These are phyloP conservation scores for Narthecium ossifragum DNA, from an alignment of 106 monocot genomes.

Conservation along the genomic window DNA sequence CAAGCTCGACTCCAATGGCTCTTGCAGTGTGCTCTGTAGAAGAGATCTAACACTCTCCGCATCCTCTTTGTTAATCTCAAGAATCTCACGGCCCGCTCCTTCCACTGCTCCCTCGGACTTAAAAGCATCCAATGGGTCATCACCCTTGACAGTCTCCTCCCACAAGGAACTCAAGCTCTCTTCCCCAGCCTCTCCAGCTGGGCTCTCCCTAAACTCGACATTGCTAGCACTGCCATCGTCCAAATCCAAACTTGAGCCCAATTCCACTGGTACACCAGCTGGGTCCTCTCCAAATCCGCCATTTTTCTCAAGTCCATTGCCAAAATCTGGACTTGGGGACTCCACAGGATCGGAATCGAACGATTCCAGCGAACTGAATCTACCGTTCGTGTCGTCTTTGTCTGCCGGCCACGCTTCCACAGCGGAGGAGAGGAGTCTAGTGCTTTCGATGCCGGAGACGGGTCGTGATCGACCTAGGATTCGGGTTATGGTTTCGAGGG, in stretches of 20 bases:
- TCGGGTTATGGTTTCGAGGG: slow-evolving; percentile 19
- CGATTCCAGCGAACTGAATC: no score
- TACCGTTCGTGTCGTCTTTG: not conserved
- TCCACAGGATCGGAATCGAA: not conserved
- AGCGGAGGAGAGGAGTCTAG: slow-evolving; percentile 18
- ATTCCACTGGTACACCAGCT: not conserved
- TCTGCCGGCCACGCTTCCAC: not conserved
- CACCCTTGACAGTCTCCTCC: slow-evolving; percentile 20
- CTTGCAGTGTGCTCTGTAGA: slow-evolving; percentile 23
- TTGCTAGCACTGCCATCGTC: not conserved
- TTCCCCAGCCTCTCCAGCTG: slow-evolving; percentile 2
- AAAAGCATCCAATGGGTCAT: slow-evolving; percentile 11
- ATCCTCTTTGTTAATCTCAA: slow-evolving; percentile 31
- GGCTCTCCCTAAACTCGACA: no score
- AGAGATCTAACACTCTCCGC: slow-evolving; percentile 32
- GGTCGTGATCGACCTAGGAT: not conserved
- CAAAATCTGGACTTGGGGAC: not conserved
- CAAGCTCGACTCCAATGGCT: slow-evolving; percentile 27
- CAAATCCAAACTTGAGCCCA: not conserved
- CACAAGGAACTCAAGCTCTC: slow-evolving; percentile 19
- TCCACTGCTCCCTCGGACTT: slow-evolving; percentile 1
- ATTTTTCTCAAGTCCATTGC: not conserved
- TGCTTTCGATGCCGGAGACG: slow-evolving; percentile 13
- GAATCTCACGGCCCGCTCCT: slow-evolving; percentile 3
- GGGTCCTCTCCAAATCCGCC: slow-evolving; percentile 1